Conservation (phyloP, 1,284 basidiomycete species). For the Ganoderma lingzhi region DNA sequence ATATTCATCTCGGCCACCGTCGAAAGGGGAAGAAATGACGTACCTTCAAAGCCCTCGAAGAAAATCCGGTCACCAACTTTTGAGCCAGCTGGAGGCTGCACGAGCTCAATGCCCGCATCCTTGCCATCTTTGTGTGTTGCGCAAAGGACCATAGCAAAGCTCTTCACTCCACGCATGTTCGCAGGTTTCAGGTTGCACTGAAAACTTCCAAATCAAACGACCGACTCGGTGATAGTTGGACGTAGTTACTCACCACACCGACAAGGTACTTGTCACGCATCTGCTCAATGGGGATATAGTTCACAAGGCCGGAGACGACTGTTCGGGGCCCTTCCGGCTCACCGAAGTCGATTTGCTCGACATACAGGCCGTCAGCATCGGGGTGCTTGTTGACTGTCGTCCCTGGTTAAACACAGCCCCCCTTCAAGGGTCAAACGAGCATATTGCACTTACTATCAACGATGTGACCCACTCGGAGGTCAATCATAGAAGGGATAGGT, state of each 20-base stretch:
- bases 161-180: slow-evolving; percentile 95
- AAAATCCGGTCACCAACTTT: slow-evolving; percentile 92
- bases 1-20: neutral
- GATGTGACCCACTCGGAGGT: slow-evolving; percentile 91
- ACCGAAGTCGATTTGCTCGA: slow-evolving; percentile 96
- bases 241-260: slow-evolving; percentile 71
- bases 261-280: slow-evolving; percentile 90
- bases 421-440: neutral
- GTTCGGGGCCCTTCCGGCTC: slow-evolving; percentile 93
- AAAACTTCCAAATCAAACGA: slow-evolving; percentile 9
- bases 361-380: slow-evolving; percentile 92
- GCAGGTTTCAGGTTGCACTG: slow-evolving; percentile 96
- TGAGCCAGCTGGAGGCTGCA: slow-evolving; percentile 86
- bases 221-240: slow-evolving; percentile 11
- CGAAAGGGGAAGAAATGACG: slow-evolving; percentile 33
- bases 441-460: slow-evolving; percentile 72
- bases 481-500: slow-evolving; percentile 93
- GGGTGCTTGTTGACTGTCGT: slow-evolving; percentile 88
- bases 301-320: slow-evolving; percentile 93
- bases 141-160: slow-evolving; percentile 95
- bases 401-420: neutral
- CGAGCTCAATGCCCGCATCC: slow-evolving; percentile 90
- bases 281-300: slow-evolving; percentile 94
- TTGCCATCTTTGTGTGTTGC: slow-evolving; percentile 90
- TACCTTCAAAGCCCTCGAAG: slow-evolving; percentile 92